Base-by-base conservation (phyloP, 106 monocot genomes). In the Alisma plantagoaquatica region DNA sequence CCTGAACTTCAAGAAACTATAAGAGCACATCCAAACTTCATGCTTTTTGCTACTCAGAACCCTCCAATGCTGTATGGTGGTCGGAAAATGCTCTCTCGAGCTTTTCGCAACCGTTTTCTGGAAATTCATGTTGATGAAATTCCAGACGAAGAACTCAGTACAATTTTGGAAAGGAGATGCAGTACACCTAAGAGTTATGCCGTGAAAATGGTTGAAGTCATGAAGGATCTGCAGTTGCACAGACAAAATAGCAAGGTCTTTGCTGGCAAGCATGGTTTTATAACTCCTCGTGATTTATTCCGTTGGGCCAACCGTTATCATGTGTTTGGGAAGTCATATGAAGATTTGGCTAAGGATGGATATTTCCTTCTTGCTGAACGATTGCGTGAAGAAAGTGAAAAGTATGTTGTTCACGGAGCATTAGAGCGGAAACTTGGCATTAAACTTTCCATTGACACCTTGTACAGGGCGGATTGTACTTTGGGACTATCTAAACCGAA, bases 91-190 rank as follows among this genome's bases (percentile, higher is more conserved):
- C 78, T 96, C 2, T 96, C 94, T 70, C 67, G 94, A 62, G 94
- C 94, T 62, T 96, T 96, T 62, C 83, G 94, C 21, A 96, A 96
- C 62, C 80, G 94, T 20, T 96, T 96, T 64, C 32, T 96, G 62
- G 94, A 96, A 57, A 66, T 96, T 31, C 94, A 96, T 63, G 78
- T 96, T 65, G 88, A 88, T 84, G 96, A 96, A 73, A 96, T 96
- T 69, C 96, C 96, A 46, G 96, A 96, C 49, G 65, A 81, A 71
- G 96, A 96, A 59, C 65, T 96, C 25, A 59, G 41, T 29, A 74
- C 52, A 5, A 96, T 96, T 59, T 53, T 96, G 18, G 73, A 76
- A 30, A 71, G 73, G 31, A 81, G 96, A 64, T 88, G 96, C 27
- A 31, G 52, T 48, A 73, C 89, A 41, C 76, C 96, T 64, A 25